Evolutionary conservation across 2,329 filamentous ascomycete genomes (phyloP), one percentile per base, ranked within the genome.

Genomic region (Setomelanomma holmii): DNA sequence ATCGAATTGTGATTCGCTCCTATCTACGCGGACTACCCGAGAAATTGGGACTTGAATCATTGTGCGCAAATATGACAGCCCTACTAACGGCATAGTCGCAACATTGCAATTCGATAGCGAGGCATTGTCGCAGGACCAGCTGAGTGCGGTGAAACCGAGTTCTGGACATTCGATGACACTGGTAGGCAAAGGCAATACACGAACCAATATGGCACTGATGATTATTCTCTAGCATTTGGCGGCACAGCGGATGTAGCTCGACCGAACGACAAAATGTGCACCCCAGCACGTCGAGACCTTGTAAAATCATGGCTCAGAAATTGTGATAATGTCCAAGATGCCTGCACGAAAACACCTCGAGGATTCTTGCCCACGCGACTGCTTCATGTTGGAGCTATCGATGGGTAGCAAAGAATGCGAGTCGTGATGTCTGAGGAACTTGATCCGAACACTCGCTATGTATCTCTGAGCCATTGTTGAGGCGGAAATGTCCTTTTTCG

Each of bases 391-490:
- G n/a, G 22, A 14, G 16, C 20, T 5, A 22, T 40, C 14, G 22
- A 30, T 14, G 21, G 10, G 10, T 16, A 27, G 11, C 16, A 33
- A 7, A 22, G 24, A 12, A 20, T 49, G 21, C 39, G 46, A 3
- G 16, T 49, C 12, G 39, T 49, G 4, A 19, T 30, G 17, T 43
- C 46, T n/a, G 7, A 10, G 10, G 16, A 49, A 1, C 4, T 41
- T n/a, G 21, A 27, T n/a, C 19, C 22, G 20, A 43, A 17, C n/a
- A n/a, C 22, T 14, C 46, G 46, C 8, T 51, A 51, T 21, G 48
- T 51, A 22, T 40, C 48, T 8, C 45, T 51, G 41, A 45, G 40
- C 41, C 48, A 51, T n/a, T 51, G 48, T 21, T 51, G 48, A 41
- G 48, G 48, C 22, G 41, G 14, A 2, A 27, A 39, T n/a, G 40